These are phyloP conservation scores for Amanita fuliginea DNA, from an alignment of 768 basidiomycete genomes.

Conservation along the genomic window DNA sequence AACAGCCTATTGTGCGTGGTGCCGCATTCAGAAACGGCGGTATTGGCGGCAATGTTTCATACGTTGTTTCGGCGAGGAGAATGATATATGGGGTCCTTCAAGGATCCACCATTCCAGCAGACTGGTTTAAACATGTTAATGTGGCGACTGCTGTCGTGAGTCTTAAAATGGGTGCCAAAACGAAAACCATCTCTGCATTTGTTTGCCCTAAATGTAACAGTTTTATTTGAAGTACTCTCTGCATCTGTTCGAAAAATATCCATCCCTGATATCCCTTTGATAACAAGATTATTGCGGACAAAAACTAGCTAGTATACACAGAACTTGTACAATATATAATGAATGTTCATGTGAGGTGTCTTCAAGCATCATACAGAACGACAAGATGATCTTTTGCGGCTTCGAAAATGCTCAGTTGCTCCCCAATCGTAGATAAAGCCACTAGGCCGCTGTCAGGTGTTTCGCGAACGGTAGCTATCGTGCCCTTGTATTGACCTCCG, in stretches of 20 bases:
- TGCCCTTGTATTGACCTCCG: constrained; percentile 30
- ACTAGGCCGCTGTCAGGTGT: constrained; percentile 20
- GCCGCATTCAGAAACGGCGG: constrained; percentile 25
- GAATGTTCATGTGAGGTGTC: neutral
- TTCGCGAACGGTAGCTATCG: constrained; percentile 33
- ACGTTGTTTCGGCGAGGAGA: constrained; percentile 35
- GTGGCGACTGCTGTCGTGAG: constrained; percentile 11
- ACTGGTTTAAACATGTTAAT: constrained; percentile 26
- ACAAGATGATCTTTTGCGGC: constrained; percentile 24
- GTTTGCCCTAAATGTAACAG: constrained; percentile 33
- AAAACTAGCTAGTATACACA: constrained; percentile 1
- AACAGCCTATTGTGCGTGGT: constrained; percentile 45
- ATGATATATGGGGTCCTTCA: constrained; percentile 31
- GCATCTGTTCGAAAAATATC: neutral
- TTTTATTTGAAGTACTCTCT: constrained; percentile 22
- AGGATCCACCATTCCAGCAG: constrained; percentile 20
- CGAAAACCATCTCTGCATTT: constrained; percentile 17
- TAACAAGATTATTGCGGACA: neutral
- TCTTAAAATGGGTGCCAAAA: constrained; percentile 11
- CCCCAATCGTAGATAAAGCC: constrained; percentile 24
- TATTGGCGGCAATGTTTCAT: constrained; percentile 37
- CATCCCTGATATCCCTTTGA: neutral
- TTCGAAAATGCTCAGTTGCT: constrained; percentile 22
- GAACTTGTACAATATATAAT: neutral
- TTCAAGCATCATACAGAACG: constrained; percentile 16